These are phyloP conservation scores for Penicillium taxi DNA, from an alignment of 495 filamentous ascomycete genomes.

Conservation along the genomic window DNA sequence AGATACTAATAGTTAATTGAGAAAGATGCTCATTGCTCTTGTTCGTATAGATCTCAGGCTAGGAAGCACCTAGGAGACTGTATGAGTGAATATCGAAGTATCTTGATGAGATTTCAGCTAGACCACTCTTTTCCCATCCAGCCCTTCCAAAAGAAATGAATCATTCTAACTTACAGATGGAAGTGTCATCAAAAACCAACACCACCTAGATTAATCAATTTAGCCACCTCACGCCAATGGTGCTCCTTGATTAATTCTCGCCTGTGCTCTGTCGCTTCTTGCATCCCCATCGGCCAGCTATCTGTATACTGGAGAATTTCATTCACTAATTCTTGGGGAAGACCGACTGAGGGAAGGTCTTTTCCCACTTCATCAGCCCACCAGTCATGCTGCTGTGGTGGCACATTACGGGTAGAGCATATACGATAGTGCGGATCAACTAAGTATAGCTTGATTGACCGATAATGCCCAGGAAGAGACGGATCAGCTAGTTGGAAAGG, in stretches of 20 bases:
- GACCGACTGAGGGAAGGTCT: background rate
- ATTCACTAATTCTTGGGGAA: background rate
- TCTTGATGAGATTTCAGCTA: no score
- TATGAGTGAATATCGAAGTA: no score
- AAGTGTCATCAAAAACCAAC: no score
- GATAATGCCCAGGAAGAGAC: conserved; percentile 1
- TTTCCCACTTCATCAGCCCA: conserved; percentile 2
- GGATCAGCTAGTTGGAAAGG: conserved; percentile 2
- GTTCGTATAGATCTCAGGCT: no score
- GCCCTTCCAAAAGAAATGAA: no score
- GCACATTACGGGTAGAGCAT: conserved; percentile 11
- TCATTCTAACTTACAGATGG: no score
- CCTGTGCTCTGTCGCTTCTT: background rate
- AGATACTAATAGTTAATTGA: no score
- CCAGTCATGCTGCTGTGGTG: conserved; percentile 11
- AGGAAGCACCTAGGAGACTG: no score
- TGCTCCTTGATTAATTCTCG: background rate
- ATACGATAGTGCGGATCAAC: conserved; percentile 13
- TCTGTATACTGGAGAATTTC: background rate
- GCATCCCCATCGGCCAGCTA: background rate
- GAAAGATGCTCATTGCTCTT: no score
- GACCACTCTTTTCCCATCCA: no score
- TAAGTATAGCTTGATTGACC: background rate
- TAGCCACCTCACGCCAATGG: no score
- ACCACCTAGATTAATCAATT: no score